These are phyloP conservation scores for Dalbergia oliveri DNA, from an alignment of 306 rosid genomes.

Conservation along the genomic window DNA sequence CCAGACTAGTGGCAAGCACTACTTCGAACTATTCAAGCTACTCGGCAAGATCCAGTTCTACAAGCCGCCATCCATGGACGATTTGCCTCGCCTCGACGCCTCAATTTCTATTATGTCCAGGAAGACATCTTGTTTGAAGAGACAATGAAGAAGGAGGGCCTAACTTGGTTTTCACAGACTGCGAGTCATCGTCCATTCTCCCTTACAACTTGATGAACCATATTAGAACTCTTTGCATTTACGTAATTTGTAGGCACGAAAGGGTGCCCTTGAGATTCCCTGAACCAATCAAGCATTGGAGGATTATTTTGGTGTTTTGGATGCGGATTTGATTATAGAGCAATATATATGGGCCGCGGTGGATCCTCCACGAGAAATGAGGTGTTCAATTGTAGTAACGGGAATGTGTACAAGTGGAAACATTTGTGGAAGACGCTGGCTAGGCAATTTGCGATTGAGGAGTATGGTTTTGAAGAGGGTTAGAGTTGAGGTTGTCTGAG, in stretches of 20 bases:
- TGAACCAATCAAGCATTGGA: constrained; percentile 65
- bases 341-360: constrained; percentile 86
- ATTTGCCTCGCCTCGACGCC: constrained; percentile 64
- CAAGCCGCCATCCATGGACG: constrained; percentile 75
- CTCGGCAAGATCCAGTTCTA: constrained; percentile 46
- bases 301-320: constrained; percentile 53
- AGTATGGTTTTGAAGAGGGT: constrained; percentile 66
- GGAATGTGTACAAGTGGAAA: constrained; percentile 78
- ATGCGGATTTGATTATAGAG: constrained; percentile 81
- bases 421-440: constrained; percentile 75
- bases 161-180: constrained; percentile 79
- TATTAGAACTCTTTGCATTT: constrained; percentile 58
- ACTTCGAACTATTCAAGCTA: constrained; percentile 59
- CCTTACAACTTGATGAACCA: constrained; percentile 77
- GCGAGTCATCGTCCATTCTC: constrained; percentile 58
- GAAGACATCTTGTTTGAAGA: constrained; percentile 69
- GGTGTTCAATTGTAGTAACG: constrained; percentile 67
- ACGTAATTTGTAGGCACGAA: constrained; percentile 76
- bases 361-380: constrained; percentile 69
- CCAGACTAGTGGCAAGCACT: constrained; percentile 74
- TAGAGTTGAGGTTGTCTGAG: constrained; percentile 50
- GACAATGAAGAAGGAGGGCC: constrained; percentile 54
- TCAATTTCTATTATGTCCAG: constrained; percentile 67
- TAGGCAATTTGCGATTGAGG: constrained; percentile 70
- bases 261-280: constrained; percentile 66